Conservation (phyloP, 2,329 filamentous ascomycete species). For the Mariannaea elegans region DNA sequence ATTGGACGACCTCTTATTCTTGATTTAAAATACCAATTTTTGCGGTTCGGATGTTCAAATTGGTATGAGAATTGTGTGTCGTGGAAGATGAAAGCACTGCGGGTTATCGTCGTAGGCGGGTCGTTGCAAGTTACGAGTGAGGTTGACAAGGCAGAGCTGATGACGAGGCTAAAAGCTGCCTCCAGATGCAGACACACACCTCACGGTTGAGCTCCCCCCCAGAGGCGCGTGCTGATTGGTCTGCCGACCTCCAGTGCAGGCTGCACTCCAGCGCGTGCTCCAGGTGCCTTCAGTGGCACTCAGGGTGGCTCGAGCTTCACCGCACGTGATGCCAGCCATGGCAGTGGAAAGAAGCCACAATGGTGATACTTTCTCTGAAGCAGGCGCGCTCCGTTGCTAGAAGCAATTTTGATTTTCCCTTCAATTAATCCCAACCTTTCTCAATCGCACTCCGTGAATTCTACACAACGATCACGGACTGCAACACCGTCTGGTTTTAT, state of each 20-base stretch:
- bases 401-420: too few relatives aligned
- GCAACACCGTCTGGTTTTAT: too few relatives aligned
- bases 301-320: constrained; percentile 28
- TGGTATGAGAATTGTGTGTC: constrained; percentile 4
- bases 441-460: too few relatives aligned
- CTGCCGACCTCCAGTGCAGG: constrained; percentile 11
- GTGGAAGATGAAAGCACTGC: constrained; percentile 22
- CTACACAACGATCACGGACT: too few relatives aligned
- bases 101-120: constrained; percentile 34
- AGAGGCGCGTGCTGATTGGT: constrained; percentile 40
- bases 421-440: too few relatives aligned
- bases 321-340: constrained; percentile 36
- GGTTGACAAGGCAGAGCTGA: constrained; percentile 51
- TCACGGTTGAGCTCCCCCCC: constrained; percentile 33
- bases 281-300: not conserved
- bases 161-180: constrained; percentile 66
- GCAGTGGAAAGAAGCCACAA: constrained; percentile 19
- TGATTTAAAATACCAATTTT: constrained; percentile 21
- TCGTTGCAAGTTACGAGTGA: constrained; percentile 29
- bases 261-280: constrained; percentile 10
- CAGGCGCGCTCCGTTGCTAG: not conserved
- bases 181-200: constrained; percentile 41
- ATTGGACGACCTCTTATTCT: constrained; percentile 47
- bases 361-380: constrained; percentile 23
- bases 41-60: not conserved